Base-by-base conservation (phyloP, 2,329 filamentous ascomycete species). In the Fusarium mundagurra region DNA sequence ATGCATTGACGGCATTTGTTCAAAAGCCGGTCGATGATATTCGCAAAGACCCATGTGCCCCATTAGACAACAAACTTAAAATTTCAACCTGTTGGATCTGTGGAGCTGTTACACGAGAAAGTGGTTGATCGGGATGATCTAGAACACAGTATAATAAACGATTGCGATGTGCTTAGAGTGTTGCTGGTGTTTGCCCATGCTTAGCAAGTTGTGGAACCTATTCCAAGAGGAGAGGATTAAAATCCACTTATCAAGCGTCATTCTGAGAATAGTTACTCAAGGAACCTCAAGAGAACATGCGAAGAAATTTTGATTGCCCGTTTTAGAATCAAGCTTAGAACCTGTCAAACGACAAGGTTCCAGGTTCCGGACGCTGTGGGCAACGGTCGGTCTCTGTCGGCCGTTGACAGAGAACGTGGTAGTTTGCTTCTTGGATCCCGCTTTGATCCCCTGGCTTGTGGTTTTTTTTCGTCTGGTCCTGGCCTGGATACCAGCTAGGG, bases 371-470 rank as follows among this genome's bases (percentile, higher is more conserved):
- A 27, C 67, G 73, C 43, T 36, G 71, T 76, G 68, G 63, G 59
- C 61, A 76, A 70, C 71, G 73, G 64, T 60, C 70, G 51, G 63
- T 72, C 60, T 67, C 70, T 76, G 67, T 54, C 64, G 72, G 72
- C 67, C 64, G 74, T 77, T 78, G 66, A 58, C 53, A 72, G 47
- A 55, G 33, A 55, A 55, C 67, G 69, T 67, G 69, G 61, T 48
- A 57, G 69, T 61, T 58, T 43, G n/a, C 47, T 53, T 67, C 58
- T 60, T 59, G 64, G 51, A 38, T 69, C 58, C 59, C 57, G 67
- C 64, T 68, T 70, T 65, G 61, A 71, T 75, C 69, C 62, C 64
- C 61, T 74, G 59, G 31, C 51, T 57, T 71, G 44, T 43, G 24
- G 34, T 29, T 54, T 31, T 54, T 24, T 55, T 61, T 61, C 29